Evolutionary conservation across 306 rosid species (phyloP).

Genomic region (Corylus americana): DNA sequence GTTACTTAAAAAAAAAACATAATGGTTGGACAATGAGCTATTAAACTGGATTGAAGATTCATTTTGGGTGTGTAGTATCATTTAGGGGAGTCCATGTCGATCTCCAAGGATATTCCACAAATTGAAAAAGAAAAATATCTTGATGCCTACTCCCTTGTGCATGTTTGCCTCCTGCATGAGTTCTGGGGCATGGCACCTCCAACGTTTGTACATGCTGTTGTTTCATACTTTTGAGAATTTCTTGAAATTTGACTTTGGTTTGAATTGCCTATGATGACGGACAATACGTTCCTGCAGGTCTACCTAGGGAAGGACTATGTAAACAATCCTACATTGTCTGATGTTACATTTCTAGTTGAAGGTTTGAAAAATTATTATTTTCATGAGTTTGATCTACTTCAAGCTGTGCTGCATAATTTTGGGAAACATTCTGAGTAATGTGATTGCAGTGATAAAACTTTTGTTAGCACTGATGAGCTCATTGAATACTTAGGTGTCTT

Average conservation of each 20-base stretch:
- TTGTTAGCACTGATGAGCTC: slow-evolving; percentile 7
- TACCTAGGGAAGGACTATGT: slow-evolving; percentile 93
- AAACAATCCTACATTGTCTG: slow-evolving; percentile 79
- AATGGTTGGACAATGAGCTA: background rate
- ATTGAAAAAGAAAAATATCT: background rate
- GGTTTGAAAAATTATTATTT: slow-evolving; percentile 47
- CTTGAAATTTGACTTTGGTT: slow-evolving; percentile 14
- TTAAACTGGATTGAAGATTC: background rate
- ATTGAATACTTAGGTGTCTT: slow-evolving; percentile 7
- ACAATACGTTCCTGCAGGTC: slow-evolving; percentile 64
- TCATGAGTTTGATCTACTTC: slow-evolving; percentile 15
- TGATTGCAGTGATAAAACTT: background rate
- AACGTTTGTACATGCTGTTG: background rate
- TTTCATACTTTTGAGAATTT: background rate
- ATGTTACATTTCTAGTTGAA: slow-evolving; percentile 93
- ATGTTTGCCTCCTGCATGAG: slow-evolving; percentile 15
- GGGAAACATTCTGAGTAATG: background rate
- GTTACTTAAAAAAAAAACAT: background rate
- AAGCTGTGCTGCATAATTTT: background rate
- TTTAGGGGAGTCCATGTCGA: background rate
- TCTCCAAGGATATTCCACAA: background rate
- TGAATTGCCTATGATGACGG: slow-evolving; percentile 11
- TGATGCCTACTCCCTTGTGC: background rate
- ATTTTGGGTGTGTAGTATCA: background rate
- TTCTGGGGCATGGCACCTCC: background rate